phyloP scores from a whole-genome alignment of 805 yeast genomes.

The Myxozyma neglecta region DNA sequence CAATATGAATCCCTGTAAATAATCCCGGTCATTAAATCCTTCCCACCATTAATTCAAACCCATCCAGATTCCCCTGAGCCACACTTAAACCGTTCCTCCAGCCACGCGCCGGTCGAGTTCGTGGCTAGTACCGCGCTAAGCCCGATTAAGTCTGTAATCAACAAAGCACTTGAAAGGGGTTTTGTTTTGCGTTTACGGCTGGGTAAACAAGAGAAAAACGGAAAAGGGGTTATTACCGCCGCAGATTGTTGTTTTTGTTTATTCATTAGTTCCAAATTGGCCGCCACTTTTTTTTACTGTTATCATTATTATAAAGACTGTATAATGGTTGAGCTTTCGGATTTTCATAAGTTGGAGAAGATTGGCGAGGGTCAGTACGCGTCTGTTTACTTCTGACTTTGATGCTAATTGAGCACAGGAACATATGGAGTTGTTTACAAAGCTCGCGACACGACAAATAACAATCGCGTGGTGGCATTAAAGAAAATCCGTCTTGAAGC shows the following conservation, averaged over 20 bases:
- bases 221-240: background rate
- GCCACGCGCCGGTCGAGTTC: no score
- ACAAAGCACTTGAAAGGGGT: no score
- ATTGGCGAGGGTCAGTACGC: slow-evolving; percentile 85
- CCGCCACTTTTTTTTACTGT: background rate
- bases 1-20: no score
- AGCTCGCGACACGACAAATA: slow-evolving; percentile 84
- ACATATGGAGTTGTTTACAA: slow-evolving; percentile 98
- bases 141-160: no score
- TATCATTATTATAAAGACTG: background rate
- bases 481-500: slow-evolving; percentile 94
- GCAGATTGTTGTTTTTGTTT: background rate
- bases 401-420: slow-evolving; percentile 44
- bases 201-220: no score
- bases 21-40: no score
- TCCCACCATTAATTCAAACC: no score
- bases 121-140: no score
- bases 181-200: no score
- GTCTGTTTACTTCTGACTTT: background rate
- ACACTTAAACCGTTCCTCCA: no score
- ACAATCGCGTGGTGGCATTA: slow-evolving; percentile 91
- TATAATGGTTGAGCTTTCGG: slow-evolving; percentile 80
- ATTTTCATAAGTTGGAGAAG: slow-evolving; percentile 91
- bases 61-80: no score
- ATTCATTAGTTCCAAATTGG: background rate